Evolutionary conservation across 106 monocot genomes (phyloP), one percentile per base, ranked within the genome.

Genomic region (Narthecium ossifragum): DNA sequence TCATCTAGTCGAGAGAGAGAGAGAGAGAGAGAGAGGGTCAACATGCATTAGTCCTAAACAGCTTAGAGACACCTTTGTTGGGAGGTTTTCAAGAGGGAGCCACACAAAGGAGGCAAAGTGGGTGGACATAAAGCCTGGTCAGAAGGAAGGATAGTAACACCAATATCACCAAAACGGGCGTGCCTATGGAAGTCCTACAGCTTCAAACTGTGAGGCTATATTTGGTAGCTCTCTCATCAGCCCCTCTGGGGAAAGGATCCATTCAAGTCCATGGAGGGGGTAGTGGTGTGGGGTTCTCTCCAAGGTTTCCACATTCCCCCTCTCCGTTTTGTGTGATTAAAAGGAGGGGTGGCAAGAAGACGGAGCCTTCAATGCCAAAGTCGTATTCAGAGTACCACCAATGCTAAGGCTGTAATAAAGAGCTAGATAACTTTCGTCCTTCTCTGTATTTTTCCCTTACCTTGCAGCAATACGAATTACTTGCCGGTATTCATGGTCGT

Each of bases 291-390:
- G 27, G 45, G 8, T 6, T 59, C 34, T 22, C 33, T 27, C 56
- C 63, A 40, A n/a, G 64, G 78, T 66, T 63, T 60, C 46, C 73
- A 63, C 68, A 72, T 78, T 67, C 60, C 62, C 67, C 33, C 48
- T 30, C 54, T 60, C 73, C 69, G 29, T 69, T n/a, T 37, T 30
- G 34, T 65, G 70, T 69, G 78, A 78, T 78, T 78, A 78, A 78
- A 78, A 72, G 62, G 71, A 62, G 53, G 52, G 15, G 56, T 57
- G 59, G 32, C 48, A 20, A 18, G 51, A 70, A 40, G 64, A 65
- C 64, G 70, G 60, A 60, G 57, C 34, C 72, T 73, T 73, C 58
- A 78, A 78, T 72, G 78, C 73, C n/a, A 55, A 61, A 57, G 66
- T 34, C 52, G 61, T 68, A 56, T 78, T 76, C 70, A 63, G 29